Evolutionary conservation across 2,329 filamentous ascomycete species (phyloP).

Genomic region (Aspergillus calidoustus): DNA sequence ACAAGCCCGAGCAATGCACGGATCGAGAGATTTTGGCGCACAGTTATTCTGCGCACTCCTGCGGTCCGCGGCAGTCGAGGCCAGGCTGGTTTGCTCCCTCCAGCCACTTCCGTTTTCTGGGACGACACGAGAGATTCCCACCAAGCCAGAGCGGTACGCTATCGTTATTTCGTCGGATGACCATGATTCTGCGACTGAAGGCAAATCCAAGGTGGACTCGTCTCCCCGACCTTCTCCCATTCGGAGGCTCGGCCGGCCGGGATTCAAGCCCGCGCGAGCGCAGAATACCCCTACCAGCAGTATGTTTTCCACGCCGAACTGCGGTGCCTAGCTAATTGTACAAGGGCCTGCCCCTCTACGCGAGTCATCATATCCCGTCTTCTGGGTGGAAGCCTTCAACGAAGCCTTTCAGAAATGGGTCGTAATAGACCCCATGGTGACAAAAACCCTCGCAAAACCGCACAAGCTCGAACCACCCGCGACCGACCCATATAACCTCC

Average conservation of each 20-base stretch:
- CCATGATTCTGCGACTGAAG: slow-evolving; percentile 36
- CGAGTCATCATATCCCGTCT: slow-evolving; percentile 80
- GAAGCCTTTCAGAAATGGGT: slow-evolving; percentile 89
- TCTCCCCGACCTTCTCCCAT: slow-evolving; percentile 25
- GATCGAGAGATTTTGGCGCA: slow-evolving; percentile 86
- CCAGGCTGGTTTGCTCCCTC: slow-evolving; percentile 85
- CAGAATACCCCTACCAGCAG: slow-evolving; percentile 25
- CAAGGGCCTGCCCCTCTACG: slow-evolving; percentile 53
- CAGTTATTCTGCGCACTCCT: slow-evolving; percentile 90
- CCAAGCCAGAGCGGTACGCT: slow-evolving; percentile 43
- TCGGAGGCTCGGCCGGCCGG: slow-evolving; percentile 43
- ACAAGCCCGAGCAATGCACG: slow-evolving; percentile 70
- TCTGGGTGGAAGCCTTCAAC: slow-evolving; percentile 94
- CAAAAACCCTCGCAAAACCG: slow-evolving; percentile 75
- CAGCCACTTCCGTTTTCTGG: slow-evolving; percentile 75
- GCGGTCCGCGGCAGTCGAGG: slow-evolving; percentile 77
- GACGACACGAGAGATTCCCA: slow-evolving; percentile 49
- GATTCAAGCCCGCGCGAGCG: slow-evolving; percentile 33
- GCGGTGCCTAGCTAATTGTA: slow-evolving; percentile 7
- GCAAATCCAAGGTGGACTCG: slow-evolving; percentile 23
- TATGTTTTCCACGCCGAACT: slow-evolving; percentile 18
- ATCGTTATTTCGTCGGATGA: slow-evolving; percentile 45
- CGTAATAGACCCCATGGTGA: slow-evolving; percentile 82
- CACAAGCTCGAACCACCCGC: slow-evolving; percentile 80
- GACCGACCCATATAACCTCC: slow-evolving; percentile 73